Evolutionary conservation across 805 yeast species (phyloP).

Genomic region (Hemisphaericaspora nanyangensis): DNA sequence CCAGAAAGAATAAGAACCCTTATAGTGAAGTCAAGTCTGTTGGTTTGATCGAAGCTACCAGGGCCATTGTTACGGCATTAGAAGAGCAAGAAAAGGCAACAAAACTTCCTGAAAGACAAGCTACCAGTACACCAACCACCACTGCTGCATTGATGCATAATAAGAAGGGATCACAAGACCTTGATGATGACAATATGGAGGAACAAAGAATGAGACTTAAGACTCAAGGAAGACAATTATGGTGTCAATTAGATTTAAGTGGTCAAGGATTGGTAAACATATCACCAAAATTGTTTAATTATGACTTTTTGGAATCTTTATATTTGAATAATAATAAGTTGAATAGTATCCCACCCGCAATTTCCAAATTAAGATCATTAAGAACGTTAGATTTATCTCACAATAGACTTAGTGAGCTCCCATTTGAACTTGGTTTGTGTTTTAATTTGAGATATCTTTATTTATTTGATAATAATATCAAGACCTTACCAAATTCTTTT

Average conservation of each 20-base stretch:
- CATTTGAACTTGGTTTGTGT: constrained; percentile 79
- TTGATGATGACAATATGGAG: constrained; percentile 47
- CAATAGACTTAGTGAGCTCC: constrained; percentile 68
- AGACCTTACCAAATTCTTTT: constrained; percentile 74
- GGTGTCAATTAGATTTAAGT: constrained; percentile 91
- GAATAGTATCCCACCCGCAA: constrained; percentile 59
- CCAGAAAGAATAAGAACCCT: constrained; percentile 44
- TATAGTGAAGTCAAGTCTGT: constrained; percentile 35
- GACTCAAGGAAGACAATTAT: constrained; percentile 70
- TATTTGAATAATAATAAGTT: constrained; percentile 85
- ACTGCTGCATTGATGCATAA: constrained; percentile 38
- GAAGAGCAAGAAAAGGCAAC: constrained; percentile 44
- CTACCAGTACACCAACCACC: constrained; percentile 31
- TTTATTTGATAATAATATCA: constrained; percentile 80
- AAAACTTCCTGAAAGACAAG: constrained; percentile 11
- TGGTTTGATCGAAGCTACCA: constrained; percentile 42
- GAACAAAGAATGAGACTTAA: constrained; percentile 59
- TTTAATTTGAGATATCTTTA: constrained; percentile 77
- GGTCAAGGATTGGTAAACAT: constrained; percentile 79
- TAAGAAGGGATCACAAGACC: constrained; percentile 39
- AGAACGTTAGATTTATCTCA: constrained; percentile 83
- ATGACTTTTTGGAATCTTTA: constrained; percentile 78
- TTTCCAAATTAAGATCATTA: constrained; percentile 65
- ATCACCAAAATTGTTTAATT: constrained; percentile 72
- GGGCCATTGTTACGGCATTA: constrained; percentile 27